These are phyloP conservation scores for Saccharomycopsis fermentans DNA, from an alignment of 805 yeast genomes.

Conservation along the genomic window DNA sequence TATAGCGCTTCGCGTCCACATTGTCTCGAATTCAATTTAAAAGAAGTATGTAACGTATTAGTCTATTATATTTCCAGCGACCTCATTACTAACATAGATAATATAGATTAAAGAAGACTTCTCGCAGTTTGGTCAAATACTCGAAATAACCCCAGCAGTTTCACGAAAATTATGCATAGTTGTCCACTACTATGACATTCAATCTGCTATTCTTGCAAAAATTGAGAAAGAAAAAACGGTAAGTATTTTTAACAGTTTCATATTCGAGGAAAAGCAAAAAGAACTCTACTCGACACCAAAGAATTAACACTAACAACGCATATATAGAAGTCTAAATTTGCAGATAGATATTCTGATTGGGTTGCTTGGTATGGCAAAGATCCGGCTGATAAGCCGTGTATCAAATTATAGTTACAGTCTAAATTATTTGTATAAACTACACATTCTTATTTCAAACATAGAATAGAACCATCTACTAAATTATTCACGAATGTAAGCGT, in stretches of 20 bases:
- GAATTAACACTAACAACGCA: background rate
- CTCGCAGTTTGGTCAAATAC: slow-evolving; percentile 43
- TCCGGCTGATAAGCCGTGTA: slow-evolving; percentile 48
- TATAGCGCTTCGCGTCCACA: slow-evolving; percentile 5
- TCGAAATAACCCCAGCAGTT: slow-evolving; percentile 56
- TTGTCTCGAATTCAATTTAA: slow-evolving; percentile 28
- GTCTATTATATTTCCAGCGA: background rate
- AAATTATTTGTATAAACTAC: background rate
- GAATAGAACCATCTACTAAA: no score
- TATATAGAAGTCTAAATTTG: slow-evolving; percentile 21
- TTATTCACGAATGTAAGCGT: no score
- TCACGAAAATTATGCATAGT: slow-evolving; percentile 55
- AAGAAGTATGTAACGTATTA: slow-evolving; percentile 3
- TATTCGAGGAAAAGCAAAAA: background rate
- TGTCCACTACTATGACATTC: slow-evolving; percentile 47
- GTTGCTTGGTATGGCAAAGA: slow-evolving; percentile 57
- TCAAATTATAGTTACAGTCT: slow-evolving; percentile 3
- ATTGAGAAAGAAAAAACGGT: slow-evolving; percentile 21
- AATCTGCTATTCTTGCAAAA: slow-evolving; percentile 52
- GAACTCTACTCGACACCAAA: background rate
- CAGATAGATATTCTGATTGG: slow-evolving; percentile 48
- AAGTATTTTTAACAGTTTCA: background rate
- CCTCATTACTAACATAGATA: background rate
- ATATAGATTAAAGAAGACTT: slow-evolving; percentile 34
- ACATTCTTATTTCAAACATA: no score